Evolutionary conservation across 1,284 basidiomycete species (phyloP).

Genomic region (Hemileia vastatrix): DNA sequence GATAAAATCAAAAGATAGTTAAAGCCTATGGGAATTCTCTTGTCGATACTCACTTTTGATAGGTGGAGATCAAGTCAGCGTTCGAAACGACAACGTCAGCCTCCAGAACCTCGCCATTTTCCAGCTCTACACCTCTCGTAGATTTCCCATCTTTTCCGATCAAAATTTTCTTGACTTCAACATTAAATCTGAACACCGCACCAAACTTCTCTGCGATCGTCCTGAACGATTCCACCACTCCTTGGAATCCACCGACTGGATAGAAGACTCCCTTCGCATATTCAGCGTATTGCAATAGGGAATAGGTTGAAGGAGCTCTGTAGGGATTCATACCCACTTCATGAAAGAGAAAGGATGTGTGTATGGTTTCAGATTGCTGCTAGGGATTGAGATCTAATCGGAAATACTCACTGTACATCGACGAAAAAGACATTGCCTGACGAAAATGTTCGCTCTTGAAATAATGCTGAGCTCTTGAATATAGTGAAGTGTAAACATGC

Average conservation of each 20-base stretch:
- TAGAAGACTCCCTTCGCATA: slow-evolving; percentile 39
- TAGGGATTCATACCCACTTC: slow-evolving; percentile 37
- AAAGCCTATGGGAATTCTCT: no score
- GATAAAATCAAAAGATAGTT: no score
- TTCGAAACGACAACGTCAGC: no score
- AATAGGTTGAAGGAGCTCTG: slow-evolving; percentile 37
- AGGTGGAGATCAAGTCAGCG: no score
- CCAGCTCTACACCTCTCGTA: no score
- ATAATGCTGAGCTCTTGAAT: no score
- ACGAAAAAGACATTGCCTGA: no score
- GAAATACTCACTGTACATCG: no score
- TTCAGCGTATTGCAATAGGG: slow-evolving; percentile 37
- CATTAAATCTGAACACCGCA: slow-evolving; percentile 29
- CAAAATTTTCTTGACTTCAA: slow-evolving; percentile 30
- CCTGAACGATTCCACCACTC: slow-evolving; percentile 35
- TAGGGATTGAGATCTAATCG: background rate
- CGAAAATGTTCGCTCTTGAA: no score
- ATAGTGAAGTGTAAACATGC: no score
- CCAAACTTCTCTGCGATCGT: slow-evolving; percentile 34
- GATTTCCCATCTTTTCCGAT: slow-evolving; percentile 21
- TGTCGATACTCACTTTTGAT: no score
- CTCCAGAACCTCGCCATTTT: no score
- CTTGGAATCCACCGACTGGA: slow-evolving; percentile 37
- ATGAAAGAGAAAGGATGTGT: background rate
- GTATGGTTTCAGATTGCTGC: background rate